phyloP scores from a whole-genome alignment of 1,284 basidiomycete genomes.

The Veloporphyrellus conicus region DNA sequence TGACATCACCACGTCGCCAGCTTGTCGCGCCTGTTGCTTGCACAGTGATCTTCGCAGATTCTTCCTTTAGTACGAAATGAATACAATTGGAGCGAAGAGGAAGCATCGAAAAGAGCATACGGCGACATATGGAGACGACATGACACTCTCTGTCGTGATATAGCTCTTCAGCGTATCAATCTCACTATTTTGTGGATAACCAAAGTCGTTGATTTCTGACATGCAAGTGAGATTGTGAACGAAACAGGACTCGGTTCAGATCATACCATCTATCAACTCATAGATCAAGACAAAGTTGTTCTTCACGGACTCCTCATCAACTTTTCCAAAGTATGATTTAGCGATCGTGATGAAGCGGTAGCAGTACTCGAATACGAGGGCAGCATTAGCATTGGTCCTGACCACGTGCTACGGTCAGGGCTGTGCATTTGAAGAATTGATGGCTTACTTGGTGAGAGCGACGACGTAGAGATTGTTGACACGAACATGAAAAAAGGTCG shows the following conservation, averaged over 20 bases:
- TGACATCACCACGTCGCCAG: constrained; percentile 91
- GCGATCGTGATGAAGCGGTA: constrained; percentile 94
- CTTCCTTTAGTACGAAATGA: constrained; percentile 59
- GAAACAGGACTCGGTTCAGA: background rate
- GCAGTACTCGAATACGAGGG: constrained; percentile 95
- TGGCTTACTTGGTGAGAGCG: constrained; percentile 85
- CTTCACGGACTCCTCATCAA: constrained; percentile 97
- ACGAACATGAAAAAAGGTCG: constrained; percentile 95
- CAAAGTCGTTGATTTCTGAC: constrained; percentile 95
- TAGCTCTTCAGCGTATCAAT: constrained; percentile 96
- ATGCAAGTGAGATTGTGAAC: background rate
- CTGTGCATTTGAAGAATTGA: background rate
- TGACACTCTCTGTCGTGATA: constrained; percentile 95
- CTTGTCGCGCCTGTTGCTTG: constrained; percentile 94
- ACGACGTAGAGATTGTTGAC: constrained; percentile 94
- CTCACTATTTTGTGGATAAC: constrained; percentile 99
- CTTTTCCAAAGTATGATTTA: constrained; percentile 93
- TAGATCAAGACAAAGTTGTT: constrained; percentile 98
- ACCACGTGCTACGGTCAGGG: background rate
- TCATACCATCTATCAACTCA: constrained; percentile 87
- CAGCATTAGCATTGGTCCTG: constrained; percentile 94
- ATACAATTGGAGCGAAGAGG: background rate
- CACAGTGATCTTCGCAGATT: constrained; percentile 92
- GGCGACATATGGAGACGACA: constrained; percentile 75
- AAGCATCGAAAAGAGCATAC: constrained; percentile 41